Evolutionary conservation across 2,329 filamentous ascomycete species (phyloP), one percentile per base, ranked within the genome.

Genomic region (Didymella segeticola): DNA sequence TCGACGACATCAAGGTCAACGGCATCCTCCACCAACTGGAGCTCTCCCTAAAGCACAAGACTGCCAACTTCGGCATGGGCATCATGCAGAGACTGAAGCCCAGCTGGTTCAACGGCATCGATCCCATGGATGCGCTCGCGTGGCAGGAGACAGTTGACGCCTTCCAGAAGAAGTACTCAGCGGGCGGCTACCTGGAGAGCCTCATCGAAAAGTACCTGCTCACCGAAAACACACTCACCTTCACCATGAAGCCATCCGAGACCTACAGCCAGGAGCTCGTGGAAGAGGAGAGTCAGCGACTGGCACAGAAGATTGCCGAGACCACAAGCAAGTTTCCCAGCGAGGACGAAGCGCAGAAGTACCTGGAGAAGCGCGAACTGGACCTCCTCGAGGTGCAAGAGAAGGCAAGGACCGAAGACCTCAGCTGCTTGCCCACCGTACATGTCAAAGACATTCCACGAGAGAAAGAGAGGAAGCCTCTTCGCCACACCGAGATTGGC

Each of bases 11-110:
- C 64, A 99, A 99, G 75, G 91, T 99, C 54, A 91, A 96, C 59
- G 95, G 95, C 2, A 89, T 96, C 59, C 82, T 99, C 47, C 95
- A 99, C 73, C 93, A 98, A 74, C 78, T 98, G 4, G 95, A 99
- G 72, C 82, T 99, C n/a, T 84, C 88, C 0, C 78, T 98, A 42
- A 97, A 97, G 77, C 92, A 99, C 78, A 98, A 98, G 80, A 97
- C 92, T 0, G 91, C 95, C 48, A 92, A 89, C 67, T 99, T 99
- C 70, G 95, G 95, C 12, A 91, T 97, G 82, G 88, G 88, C 15
- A 84, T 98, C 47, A 86, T 99, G 75, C 91, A 96, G 64, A 86
- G 93, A 34, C 82, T 97, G 7, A 90, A 96, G 70, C 89, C 91
- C 2, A 88, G 89, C 54, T 99, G 95, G 95, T 98, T 99, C 76